Percentiles rank a stretch among this genome's conserved stretches.
Evolutionary conservation across 768 basidiomycete species (phyloP).

Genomic region (Russula sp.): DNA sequence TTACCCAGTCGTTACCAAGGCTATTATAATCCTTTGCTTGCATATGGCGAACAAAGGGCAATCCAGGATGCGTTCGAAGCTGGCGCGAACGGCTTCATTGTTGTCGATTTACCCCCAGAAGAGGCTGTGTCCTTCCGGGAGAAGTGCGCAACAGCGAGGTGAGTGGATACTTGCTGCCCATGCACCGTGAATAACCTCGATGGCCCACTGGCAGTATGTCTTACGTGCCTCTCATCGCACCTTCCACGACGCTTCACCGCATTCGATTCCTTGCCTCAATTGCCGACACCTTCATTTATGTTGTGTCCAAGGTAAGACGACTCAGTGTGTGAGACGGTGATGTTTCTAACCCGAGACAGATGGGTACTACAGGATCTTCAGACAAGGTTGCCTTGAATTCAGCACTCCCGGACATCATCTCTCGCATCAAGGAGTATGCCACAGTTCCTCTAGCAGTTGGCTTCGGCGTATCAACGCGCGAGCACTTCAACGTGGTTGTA

Average conservation of each 20-base stretch:
- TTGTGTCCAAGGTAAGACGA: slow-evolving; percentile 81
- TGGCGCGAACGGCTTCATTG: slow-evolving; percentile 95
- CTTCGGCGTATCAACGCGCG: slow-evolving; percentile 88
- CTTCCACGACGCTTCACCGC: slow-evolving; percentile 81
- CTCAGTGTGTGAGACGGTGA: neutral
- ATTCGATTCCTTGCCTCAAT: slow-evolving; percentile 90
- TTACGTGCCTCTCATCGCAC: slow-evolving; percentile 93
- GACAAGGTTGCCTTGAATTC: slow-evolving; percentile 62
- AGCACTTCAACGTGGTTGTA: slow-evolving; percentile 82
- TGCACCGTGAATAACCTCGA: slow-evolving; percentile 6
- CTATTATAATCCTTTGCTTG: slow-evolving; percentile 94
- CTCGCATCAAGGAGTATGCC: slow-evolving; percentile 73
- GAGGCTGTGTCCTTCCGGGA: slow-evolving; percentile 88
- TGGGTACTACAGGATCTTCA: slow-evolving; percentile 97
- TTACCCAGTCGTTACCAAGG: slow-evolving; percentile 43
- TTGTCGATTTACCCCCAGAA: slow-evolving; percentile 97
- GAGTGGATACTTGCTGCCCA: slow-evolving; percentile 30
- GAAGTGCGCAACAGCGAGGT: slow-evolving; percentile 80
- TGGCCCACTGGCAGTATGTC: slow-evolving; percentile 69
- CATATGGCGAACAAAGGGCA: slow-evolving; percentile 92
- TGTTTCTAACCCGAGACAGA: slow-evolving; percentile 40
- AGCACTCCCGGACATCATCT: slow-evolving; percentile 76
- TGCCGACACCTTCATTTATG: slow-evolving; percentile 96
- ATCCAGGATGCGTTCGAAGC: slow-evolving; percentile 85
- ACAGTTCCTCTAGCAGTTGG: slow-evolving; percentile 88